Percentiles rank a stretch among this genome's conserved stretches.
Evolutionary conservation across 768 basidiomycete genomes (phyloP).

Genomic region (Kwoniella europaea): DNA sequence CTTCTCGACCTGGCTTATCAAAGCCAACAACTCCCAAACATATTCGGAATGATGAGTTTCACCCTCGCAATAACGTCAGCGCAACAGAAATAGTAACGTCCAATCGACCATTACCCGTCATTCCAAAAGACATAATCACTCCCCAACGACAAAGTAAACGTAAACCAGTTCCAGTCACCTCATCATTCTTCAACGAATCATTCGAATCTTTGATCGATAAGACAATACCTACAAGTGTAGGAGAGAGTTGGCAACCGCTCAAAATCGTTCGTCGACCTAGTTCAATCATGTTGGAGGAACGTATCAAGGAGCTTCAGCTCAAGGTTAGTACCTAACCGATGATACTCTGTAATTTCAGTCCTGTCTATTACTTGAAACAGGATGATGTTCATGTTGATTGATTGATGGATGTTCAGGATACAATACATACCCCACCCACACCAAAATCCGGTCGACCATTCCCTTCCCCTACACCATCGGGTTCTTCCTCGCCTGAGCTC

Average conservation of each 20-base stretch:
- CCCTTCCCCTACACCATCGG: neutral
- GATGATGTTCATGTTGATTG: neutral
- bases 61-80: neutral
- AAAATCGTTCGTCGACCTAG: neutral
- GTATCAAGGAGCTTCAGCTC: neutral
- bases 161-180: neutral
- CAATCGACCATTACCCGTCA: neutral
- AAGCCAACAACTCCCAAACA: no score
- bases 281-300: neutral
- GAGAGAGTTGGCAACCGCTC: conserved; percentile 1
- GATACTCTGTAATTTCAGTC: no score
- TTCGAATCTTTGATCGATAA: conserved; percentile 4
- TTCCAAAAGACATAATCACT: neutral
- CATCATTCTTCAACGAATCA: conserved; percentile 5
- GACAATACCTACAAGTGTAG: neutral
- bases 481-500: neutral
- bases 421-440: conserved; percentile 1
- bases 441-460: conserved; percentile 1
- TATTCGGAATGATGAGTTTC: no score
- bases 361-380: neutral
- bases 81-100: neutral
- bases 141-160: neutral
- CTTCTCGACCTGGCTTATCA: neutral
- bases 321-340: neutral
- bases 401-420: neutral